Percentiles rank a stretch among this genome's conserved stretches.
Evolutionary conservation across 192 early-diverging fungal genomes (phyloP).

Genomic region (Backusella mclennaniae): DNA sequence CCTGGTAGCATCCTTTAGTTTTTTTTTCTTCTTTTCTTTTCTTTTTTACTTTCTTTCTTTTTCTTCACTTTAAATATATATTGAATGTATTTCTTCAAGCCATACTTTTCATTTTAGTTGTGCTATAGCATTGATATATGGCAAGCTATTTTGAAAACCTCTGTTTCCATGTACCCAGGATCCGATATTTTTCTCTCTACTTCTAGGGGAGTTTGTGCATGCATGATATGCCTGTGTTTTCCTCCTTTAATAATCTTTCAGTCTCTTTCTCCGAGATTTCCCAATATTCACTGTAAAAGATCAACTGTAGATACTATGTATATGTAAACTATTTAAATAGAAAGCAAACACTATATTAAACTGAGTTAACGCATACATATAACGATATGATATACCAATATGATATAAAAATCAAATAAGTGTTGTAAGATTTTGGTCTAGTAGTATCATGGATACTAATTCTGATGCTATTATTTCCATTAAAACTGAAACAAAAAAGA

Average conservation of each 20-base stretch:
- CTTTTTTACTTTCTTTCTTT: too few relatives aligned
- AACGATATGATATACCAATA: not conserved
- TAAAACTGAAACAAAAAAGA: not conserved
- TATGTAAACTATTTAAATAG: not conserved
- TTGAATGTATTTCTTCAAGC: too few relatives aligned
- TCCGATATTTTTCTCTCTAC: not conserved
- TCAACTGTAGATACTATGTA: not conserved
- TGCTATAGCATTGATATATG: too few relatives aligned
- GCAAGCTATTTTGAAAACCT: not conserved
- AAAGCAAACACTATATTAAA: not conserved
- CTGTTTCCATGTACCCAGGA: not conserved
- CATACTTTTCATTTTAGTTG: too few relatives aligned
- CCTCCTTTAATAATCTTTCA: not conserved
- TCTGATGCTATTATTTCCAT: not conserved
- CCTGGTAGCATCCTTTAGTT: not conserved
- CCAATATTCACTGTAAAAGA: not conserved
- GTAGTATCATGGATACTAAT: not conserved
- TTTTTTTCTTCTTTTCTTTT: not conserved
- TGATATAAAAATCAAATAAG: too few relatives aligned
- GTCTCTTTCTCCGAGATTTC: constrained; percentile 3
- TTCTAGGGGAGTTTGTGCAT: not conserved
- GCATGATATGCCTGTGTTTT: not conserved
- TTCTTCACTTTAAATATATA: not conserved
- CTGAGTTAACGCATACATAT: not conserved
- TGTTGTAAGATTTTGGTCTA: too few relatives aligned